Conservation (phyloP, 2,329 filamentous ascomycete species). For the Lomentospora prolificans region DNA sequence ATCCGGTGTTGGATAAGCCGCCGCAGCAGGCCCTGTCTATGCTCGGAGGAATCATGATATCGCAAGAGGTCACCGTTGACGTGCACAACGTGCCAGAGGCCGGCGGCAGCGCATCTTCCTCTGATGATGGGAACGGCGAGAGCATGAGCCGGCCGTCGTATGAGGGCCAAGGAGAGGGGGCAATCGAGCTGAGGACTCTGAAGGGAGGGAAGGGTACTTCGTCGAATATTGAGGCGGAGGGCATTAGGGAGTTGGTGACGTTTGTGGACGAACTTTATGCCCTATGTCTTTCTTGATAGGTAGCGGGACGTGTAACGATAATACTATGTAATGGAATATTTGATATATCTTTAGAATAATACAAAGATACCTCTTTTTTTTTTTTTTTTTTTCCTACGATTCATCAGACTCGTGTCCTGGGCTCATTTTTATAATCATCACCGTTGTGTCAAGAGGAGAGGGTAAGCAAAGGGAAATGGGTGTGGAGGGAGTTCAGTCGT, state of each 20-base stretch:
- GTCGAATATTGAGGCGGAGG: constrained; percentile 24
- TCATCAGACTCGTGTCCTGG: too few species aligned
- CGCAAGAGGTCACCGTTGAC: constrained; percentile 50
- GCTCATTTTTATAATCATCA: too few species aligned
- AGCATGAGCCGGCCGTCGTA: constrained; percentile 8
- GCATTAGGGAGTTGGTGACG: constrained; percentile 23
- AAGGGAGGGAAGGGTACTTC: constrained; percentile 16
- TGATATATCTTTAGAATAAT: background rate
- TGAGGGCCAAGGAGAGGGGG: background rate
- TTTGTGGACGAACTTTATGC: constrained; percentile 36
- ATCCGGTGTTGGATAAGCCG: constrained; percentile 9
- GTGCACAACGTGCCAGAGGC: constrained; percentile 14
- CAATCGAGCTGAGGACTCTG: constrained; percentile 11
- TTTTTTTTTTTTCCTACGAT: background rate
- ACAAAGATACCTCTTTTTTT: background rate
- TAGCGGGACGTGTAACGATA: background rate
- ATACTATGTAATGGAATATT: background rate
- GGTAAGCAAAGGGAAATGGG: too few species aligned
- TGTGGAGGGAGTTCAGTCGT: too few species aligned
- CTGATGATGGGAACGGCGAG: constrained; percentile 1
- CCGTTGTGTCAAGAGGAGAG: too few species aligned
- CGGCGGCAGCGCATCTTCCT: background rate
- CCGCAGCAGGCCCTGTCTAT: constrained; percentile 13
- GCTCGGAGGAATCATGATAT: constrained; percentile 51
- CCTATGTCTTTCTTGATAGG: constrained; percentile 14